Evolutionary conservation across 1,284 basidiomycete species (phyloP).

Genomic region (Marasmius sp.): DNA sequence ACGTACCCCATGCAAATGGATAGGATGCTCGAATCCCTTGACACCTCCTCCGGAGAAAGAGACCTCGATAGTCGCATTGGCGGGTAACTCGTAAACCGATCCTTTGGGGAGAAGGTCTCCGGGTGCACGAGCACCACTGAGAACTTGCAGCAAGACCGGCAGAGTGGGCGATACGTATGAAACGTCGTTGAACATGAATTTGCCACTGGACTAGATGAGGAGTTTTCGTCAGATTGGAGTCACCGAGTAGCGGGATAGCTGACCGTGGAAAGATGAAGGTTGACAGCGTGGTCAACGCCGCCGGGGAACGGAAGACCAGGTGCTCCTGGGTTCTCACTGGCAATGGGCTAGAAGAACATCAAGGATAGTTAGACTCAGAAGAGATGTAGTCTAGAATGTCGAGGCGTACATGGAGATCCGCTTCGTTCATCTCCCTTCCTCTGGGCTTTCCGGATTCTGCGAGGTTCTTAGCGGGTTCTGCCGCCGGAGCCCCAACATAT

Average conservation of each 20-base stretch:
- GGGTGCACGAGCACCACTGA: neutral
- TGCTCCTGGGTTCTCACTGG: conserved; percentile 8
- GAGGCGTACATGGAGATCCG: neutral
- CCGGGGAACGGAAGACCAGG: neutral
- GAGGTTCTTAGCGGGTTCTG: conserved; percentile 29
- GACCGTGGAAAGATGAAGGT: conserved; percentile 1
- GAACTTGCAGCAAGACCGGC: conserved; percentile 12
- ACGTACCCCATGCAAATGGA: conserved; percentile 40
- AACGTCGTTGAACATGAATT: conserved; percentile 10
- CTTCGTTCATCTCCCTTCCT: neutral
- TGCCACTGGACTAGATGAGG: neutral
- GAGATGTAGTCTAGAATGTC: neutral
- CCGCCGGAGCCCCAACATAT: conserved; percentile 24
- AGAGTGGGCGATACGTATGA: conserved; percentile 10
- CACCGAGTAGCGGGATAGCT: neutral
- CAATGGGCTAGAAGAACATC: neutral
- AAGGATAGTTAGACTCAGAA: neutral
- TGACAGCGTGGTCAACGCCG: conserved; percentile 2
- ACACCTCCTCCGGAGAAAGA: conserved; percentile 13
- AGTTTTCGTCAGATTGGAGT: neutral
- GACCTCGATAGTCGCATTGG: conserved; percentile 21
- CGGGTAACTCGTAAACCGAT: conserved; percentile 18
- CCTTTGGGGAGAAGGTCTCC: conserved; percentile 20
- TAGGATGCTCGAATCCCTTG: conserved; percentile 31
- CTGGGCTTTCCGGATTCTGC: neutral